phyloP scores from a whole-genome alignment of 176 grass and related monocot species.

The Juncus effusus region DNA sequence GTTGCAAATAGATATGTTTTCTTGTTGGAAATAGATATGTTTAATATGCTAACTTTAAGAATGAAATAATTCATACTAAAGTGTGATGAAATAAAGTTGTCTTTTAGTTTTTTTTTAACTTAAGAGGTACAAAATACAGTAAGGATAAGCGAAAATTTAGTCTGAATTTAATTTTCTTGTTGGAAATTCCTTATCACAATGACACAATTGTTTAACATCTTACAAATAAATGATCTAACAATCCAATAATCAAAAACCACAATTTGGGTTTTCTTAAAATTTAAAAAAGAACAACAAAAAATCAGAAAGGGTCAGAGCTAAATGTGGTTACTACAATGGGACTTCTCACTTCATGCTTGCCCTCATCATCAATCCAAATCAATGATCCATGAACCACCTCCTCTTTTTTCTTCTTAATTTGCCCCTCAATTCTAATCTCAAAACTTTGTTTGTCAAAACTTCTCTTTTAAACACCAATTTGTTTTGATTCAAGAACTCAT shows the following conservation, averaged over 20 bases:
- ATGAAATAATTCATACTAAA: too few relatives aligned
- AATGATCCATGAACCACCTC: conserved; percentile 54
- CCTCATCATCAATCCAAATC: conserved; percentile 63
- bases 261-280: neutral
- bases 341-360: conserved; percentile 69
- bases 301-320: conserved; percentile 19
- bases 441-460: conserved; percentile 29
- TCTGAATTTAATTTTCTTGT: too few relatives aligned
- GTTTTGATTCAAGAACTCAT: too few relatives aligned
- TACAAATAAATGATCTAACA: neutral
- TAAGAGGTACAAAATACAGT: too few relatives aligned
- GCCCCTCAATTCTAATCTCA: conserved; percentile 45
- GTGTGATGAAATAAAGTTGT: too few relatives aligned
- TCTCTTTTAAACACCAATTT: too few relatives aligned
- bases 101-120: too few relatives aligned
- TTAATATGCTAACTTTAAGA: too few relatives aligned
- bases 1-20: neutral
- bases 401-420: neutral
- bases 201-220: neutral
- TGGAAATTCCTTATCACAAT: neutral
- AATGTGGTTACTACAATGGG: conserved; percentile 53
- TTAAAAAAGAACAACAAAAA: neutral
- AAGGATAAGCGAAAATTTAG: too few relatives aligned
- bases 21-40: too few relatives aligned
- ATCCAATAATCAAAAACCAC: neutral